phyloP scores from a whole-genome alignment of 176 grass and related monocot genomes.

The Leersia perrieri region DNA sequence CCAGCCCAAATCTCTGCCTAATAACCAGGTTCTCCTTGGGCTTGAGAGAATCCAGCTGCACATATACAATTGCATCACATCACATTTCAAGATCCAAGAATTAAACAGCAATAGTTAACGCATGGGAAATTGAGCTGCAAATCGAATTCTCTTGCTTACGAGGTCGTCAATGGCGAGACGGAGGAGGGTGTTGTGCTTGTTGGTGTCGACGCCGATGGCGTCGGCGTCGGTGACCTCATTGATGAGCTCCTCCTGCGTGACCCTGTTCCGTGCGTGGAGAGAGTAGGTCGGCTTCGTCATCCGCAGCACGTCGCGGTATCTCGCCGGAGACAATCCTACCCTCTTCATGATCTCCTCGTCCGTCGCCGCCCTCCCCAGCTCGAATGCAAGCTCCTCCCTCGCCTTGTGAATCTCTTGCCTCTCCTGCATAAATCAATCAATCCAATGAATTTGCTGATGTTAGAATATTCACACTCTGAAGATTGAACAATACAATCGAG shows the following conservation, averaged over 20 bases:
- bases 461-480: background rate
- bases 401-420: conserved; percentile 63
- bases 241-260: conserved; percentile 87
- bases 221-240: conserved; percentile 61
- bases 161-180: conserved; percentile 89
- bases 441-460: too few relatives aligned
- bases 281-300: conserved; percentile 63
- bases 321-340: conserved; percentile 51
- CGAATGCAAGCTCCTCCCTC: conserved; percentile 57
- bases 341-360: conserved; percentile 54
- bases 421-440: conserved; percentile 25
- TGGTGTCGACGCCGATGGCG: conserved; percentile 51
- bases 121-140: background rate
- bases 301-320: conserved; percentile 69
- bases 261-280: conserved; percentile 65
- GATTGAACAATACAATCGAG: background rate
- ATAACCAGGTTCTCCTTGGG: conserved; percentile 95
- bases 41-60: conserved; percentile 88
- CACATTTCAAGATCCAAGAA: background rate
- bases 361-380: conserved; percentile 65
- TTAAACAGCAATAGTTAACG: background rate
- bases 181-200: conserved; percentile 59
- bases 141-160: conserved; percentile 31
- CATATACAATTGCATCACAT: background rate
- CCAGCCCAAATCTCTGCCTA: conserved; percentile 80